Base-by-base conservation (phyloP, 768 basidiomycete species). In the Tylopilus sp. region DNA sequence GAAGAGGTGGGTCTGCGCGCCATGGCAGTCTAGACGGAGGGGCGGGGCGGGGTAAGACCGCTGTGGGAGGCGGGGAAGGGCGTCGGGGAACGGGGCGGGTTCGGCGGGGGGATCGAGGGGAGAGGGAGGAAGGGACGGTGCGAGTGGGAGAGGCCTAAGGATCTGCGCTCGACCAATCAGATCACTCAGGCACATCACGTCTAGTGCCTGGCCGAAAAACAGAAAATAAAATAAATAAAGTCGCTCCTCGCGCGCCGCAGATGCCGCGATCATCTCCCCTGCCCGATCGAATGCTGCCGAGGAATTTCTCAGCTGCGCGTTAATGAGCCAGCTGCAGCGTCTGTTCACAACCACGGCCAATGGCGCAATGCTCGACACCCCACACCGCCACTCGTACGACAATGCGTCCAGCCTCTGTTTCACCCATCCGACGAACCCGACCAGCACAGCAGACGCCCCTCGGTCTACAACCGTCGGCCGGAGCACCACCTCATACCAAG, bases 101-200 rank as follows among this genome's bases (percentile, higher is more conserved):
- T 9, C 48, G 36, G 47, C 40, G 50, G 58, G 58, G 45, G 60
- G 63, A 63, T 55, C 44, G 55, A 56, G 19, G 45, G 44, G 58
- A 53, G 55, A 63, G 63, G 37, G 64, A 56, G 63, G 63, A 56
- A 57, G 64, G 56, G 57, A 53, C 50, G 57, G 69, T 71, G 67
- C 57, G 67, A 68, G 68, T 58, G 59, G 48, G 41, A 64, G 50
- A 24, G 59, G 57, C 53, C 59, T 63, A 65, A 69, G 70, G 70
- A 71, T 70, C 68, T 56, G 54, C 62, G 54, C 5, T 44, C 57
- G 50, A 63, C 70, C 70, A 70, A 71, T 71, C 67, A 71, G 43
- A 65, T 52, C 51, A 28, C 48, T 65, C 70, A 70, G 68, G 68
- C 68, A 70, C 68, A 71, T 71, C 70, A 69, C 42, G 47, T 19